A percentile compares a stretch with the other conserved stretches of the same genome.
These are phyloP conservation scores for Elaeis guineensis DNA, from an alignment of 176 grass and related monocot species.

Conservation along the genomic window DNA sequence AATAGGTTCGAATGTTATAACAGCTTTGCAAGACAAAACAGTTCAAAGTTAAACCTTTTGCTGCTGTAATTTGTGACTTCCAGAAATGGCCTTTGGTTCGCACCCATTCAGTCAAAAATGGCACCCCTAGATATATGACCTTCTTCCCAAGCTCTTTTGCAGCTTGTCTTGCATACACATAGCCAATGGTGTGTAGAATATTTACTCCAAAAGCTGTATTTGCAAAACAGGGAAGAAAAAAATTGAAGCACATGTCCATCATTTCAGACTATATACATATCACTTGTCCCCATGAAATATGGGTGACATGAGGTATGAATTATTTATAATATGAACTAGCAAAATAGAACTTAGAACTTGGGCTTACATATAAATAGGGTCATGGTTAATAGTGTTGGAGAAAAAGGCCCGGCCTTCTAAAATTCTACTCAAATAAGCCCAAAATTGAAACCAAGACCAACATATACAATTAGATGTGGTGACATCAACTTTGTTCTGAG, in stretches of 20 bases:
- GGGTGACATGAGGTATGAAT: too few relatives aligned
- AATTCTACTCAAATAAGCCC: too few relatives aligned
- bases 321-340: too few relatives aligned
- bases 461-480: too few relatives aligned
- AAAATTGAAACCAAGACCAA: too few relatives aligned
- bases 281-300: too few relatives aligned
- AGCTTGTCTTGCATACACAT: conserved; percentile 76
- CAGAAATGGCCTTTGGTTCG: conserved; percentile 95
- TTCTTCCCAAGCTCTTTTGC: conserved; percentile 96
- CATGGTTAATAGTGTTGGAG: too few relatives aligned
- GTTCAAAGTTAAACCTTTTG: conserved; percentile 59
- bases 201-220: conserved; percentile 63
- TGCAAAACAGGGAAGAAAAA: neutral
- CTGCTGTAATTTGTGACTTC: conserved; percentile 92
- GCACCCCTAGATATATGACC: conserved; percentile 88
- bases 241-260: neutral
- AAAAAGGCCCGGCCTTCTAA: too few relatives aligned
- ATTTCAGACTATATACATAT: too few relatives aligned
- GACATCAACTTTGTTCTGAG: too few relatives aligned
- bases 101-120: conserved; percentile 90
- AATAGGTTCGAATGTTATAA: conserved; percentile 9
- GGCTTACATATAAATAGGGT: too few relatives aligned
- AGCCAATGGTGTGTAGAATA: conserved; percentile 87
- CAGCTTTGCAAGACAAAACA: neutral
- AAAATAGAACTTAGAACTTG: too few relatives aligned